Evolutionary conservation across 2,329 filamentous ascomycete genomes (phyloP).

Genomic region (Diplodia corticola): DNA sequence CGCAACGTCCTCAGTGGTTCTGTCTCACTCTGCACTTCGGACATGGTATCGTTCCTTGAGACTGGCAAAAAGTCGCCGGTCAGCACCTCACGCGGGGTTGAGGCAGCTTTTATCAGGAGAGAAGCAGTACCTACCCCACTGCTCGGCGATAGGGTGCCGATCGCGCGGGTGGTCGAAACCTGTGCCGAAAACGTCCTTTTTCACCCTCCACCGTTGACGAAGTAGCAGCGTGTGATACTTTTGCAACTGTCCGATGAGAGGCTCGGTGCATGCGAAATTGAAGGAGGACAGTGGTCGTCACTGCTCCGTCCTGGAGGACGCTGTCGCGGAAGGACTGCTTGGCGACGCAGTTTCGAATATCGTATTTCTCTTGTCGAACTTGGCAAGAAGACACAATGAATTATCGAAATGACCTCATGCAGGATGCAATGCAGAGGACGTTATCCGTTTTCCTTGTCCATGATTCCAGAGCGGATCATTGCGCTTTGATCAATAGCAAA

Average conservation of each 20-base stretch:
- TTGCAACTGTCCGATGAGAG: background rate
- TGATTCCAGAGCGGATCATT: too few species aligned
- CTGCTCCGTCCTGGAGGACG: too few species aligned
- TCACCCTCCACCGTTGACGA: background rate
- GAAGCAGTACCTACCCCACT: background rate
- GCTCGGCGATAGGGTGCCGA: constrained; percentile 1
- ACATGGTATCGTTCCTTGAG: background rate
- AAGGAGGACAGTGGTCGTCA: too few species aligned
- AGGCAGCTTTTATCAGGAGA: background rate
- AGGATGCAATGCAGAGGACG: too few species aligned
- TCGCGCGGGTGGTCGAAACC: background rate
- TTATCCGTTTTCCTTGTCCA: too few species aligned
- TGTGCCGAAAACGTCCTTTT: background rate
- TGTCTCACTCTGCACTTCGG: background rate
- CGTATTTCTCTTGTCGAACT: too few species aligned
- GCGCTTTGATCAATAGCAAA: too few species aligned
- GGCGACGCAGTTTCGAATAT: too few species aligned
- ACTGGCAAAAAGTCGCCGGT: background rate
- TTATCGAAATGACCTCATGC: too few species aligned
- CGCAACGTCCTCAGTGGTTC: constrained; percentile 19
- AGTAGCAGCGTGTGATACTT: background rate
- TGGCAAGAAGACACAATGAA: too few species aligned
- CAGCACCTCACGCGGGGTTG: background rate
- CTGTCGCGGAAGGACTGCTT: too few species aligned
- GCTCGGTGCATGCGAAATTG: background rate